Conservation (phyloP, 2,329 filamentous ascomycete species). For the Monilinia polystroma region DNA sequence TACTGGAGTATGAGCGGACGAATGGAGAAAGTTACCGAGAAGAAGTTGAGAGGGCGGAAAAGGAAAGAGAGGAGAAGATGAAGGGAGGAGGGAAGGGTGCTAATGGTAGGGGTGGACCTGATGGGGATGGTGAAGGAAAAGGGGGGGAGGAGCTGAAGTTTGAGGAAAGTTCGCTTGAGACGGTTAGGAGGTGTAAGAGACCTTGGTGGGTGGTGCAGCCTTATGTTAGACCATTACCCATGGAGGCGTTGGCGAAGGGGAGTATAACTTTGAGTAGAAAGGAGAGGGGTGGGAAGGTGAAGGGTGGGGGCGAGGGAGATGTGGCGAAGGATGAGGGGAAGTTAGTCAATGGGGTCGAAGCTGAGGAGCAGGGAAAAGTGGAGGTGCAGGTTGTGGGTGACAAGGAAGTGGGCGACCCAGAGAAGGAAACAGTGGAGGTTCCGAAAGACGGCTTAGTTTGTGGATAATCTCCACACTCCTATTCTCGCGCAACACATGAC, state of each 20-base stretch:
- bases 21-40: conserved; percentile 51
- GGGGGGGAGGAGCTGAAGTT: conserved; percentile 28
- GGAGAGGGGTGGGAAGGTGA: conserved; percentile 46
- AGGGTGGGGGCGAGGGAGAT: conserved; percentile 68
- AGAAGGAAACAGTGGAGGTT: conserved; percentile 31
- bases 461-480: conserved; percentile 23
- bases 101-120: conserved; percentile 35
- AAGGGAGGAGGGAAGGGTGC: conserved; percentile 39
- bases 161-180: conserved; percentile 60
- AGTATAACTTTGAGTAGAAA: conserved; percentile 75
- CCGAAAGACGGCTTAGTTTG: conserved; percentile 35
- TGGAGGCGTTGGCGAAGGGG: conserved; percentile 81
- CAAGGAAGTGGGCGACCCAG: conserved; percentile 3
- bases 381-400: not conserved
- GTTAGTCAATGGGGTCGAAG: conserved; percentile 21
- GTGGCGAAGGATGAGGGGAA: conserved; percentile 45
- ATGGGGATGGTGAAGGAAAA: conserved; percentile 39
- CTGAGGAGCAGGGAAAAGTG: conserved; percentile 11
- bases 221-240: conserved; percentile 80
- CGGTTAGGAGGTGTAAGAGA: conserved; percentile 70
- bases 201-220: conserved; percentile 92
- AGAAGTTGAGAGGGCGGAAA: conserved; percentile 37
- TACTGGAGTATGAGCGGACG: conserved; percentile 64
- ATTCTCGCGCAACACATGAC: not conserved
- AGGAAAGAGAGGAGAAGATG: conserved; percentile 31